Evolutionary conservation across 495 filamentous ascomycete species (phyloP), one percentile per base, ranked within the genome.

Genomic region (Pseudoneurospora amorphoporcata): DNA sequence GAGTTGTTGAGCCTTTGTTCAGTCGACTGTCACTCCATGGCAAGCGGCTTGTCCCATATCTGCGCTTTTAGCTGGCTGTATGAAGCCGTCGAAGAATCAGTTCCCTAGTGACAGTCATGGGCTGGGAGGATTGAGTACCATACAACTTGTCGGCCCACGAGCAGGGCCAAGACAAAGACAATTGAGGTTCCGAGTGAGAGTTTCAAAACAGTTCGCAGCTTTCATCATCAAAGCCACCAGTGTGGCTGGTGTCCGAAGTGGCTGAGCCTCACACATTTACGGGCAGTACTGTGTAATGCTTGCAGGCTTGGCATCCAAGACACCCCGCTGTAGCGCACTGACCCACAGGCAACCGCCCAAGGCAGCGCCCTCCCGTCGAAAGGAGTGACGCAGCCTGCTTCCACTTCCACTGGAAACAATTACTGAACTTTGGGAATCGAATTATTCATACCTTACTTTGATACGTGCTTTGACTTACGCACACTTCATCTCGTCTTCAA

Each of bases 401-500:
- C 12, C 14, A 32, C 32, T 69, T 68, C 23, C 29, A 61, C 29
- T 65, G 69, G 10, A 70, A 41, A 19, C 43, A 71, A 23, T 37
- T 14, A 37, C 43, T 39, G 32, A 70, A 45, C 42, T 37, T 45
- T 23, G 23, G 23, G 23, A 1, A 68, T 32, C 61, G 39, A 68
- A 68, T 38, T 40, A 69, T 68, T 71, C 39, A 68, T n/a, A 19
- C 29, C 39, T 41, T 35, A 42, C 70, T 12, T 39, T 17, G 37
- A n/a, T 38, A 69, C 61, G 45, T 39, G 65, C 4, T 70, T 29
- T 35, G 47, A 42, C 19, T 58, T 29, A 37, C 16, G 41, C 61
- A 10, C 42, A 74, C 39, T 53, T 77, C 75, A 75, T 76, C 76
- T 71, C 76, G 75, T 68, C 77, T 76, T 42, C 78, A 76, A 43